Evolutionary conservation across 2,329 filamentous ascomycete genomes (phyloP).

Genomic region (Colletotrichum phormii): DNA sequence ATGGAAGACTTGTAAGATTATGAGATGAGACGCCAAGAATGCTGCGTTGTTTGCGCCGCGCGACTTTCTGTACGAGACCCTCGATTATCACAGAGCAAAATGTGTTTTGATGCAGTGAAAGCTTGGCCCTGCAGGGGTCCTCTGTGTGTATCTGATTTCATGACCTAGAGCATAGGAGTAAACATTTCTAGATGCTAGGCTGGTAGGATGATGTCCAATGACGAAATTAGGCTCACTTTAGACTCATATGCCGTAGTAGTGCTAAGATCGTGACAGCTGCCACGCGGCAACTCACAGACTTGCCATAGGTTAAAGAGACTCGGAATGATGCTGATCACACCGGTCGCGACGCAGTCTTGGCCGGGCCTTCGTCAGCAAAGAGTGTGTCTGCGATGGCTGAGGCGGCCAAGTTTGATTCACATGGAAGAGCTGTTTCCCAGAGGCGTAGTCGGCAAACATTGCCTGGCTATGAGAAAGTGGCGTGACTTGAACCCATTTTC

Average conservation of each 20-base stretch:
- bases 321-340: slow-evolving; percentile 18
- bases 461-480: slow-evolving; percentile 7
- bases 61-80: slow-evolving; percentile 20
- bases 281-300: not conserved
- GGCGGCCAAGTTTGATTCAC: slow-evolving; percentile 19
- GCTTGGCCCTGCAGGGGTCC: slow-evolving; percentile 11
- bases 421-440: slow-evolving; percentile 21
- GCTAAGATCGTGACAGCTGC: not conserved
- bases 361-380: not conserved
- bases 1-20: slow-evolving; percentile 29
- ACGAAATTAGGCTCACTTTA: not conserved
- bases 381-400: not conserved
- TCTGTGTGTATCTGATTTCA: not conserved
- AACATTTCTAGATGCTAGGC: not conserved
- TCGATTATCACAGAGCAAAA: slow-evolving; percentile 30
- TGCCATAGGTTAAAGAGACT: not conserved
- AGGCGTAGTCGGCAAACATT: slow-evolving; percentile 22
- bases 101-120: slow-evolving; percentile 24
- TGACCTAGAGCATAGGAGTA: not conserved
- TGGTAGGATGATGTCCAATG: not conserved
- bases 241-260: not conserved
- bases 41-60: slow-evolving; percentile 11
- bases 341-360: slow-evolving; percentile 9
- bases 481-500: not conserved
- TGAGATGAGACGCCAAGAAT: slow-evolving; percentile 33